Conservation (phyloP, 2,329 filamentous ascomycete species). For the Graphilbum ipis-grandicollis region DNA sequence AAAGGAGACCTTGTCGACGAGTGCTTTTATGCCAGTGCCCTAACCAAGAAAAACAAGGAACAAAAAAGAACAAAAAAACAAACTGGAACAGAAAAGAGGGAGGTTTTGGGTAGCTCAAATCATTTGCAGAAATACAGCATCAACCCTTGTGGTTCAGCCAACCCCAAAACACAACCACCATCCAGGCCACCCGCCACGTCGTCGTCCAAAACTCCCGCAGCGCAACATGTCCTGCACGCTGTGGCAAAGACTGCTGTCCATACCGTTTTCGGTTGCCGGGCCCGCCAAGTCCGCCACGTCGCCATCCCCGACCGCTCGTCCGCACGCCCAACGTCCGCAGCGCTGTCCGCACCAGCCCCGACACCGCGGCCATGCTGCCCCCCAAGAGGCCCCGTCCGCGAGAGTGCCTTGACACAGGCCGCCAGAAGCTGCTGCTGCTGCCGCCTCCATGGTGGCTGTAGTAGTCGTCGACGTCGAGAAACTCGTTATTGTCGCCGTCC, state of each 20-base stretch:
- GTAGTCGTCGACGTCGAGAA: conserved; percentile 1
- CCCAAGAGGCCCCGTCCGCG: background rate
- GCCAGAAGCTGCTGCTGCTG: conserved; percentile 3
- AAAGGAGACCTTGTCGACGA: too few species aligned
- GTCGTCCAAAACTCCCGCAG: conserved; percentile 43
- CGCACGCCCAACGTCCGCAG: background rate
- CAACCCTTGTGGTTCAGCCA: conserved; percentile 46
- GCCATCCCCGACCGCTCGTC: background rate
- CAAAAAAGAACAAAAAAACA: too few species aligned
- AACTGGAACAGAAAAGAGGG: too few species aligned
- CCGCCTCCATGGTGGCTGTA: background rate
- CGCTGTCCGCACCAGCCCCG: background rate
- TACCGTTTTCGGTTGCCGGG: conserved; percentile 16
- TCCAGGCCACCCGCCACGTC: conserved; percentile 43
- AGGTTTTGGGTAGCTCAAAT: too few species aligned
- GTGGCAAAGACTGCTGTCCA: background rate
- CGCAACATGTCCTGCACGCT: conserved; percentile 15
- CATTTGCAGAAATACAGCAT: too few species aligned
- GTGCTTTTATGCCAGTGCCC: too few species aligned
- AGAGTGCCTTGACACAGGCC: background rate
- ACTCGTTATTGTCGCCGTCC: background rate
- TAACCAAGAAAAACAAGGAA: too few species aligned
- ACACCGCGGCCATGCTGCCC: background rate
- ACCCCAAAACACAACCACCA: conserved; percentile 46
- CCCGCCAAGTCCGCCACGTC: conserved; percentile 14